Percentiles rank a stretch among this genome's conserved stretches.
phyloP scores from a whole-genome alignment of 345 rosid genomes.

The Eucalyptus curtisii region DNA sequence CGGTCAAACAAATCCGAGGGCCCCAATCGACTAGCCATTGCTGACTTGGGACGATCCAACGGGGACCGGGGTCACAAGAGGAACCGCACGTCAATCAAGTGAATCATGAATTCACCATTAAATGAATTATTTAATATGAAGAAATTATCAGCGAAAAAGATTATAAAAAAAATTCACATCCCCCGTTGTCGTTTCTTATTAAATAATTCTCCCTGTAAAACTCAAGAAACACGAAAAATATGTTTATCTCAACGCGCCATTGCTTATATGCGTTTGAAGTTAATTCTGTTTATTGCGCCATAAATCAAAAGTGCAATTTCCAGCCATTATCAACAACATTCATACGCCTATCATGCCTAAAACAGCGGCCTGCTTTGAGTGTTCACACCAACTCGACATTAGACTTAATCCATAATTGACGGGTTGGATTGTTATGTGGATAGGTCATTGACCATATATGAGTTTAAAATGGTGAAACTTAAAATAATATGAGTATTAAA shows the following conservation, averaged over 20 bases:
- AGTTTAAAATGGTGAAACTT: background rate
- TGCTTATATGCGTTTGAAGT: background rate
- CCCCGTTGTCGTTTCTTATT: background rate
- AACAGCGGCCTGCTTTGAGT: background rate
- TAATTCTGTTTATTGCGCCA: background rate
- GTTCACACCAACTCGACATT: background rate
- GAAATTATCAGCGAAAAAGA: background rate
- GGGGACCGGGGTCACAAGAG: background rate
- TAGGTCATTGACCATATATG: background rate
- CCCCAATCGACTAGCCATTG: background rate
- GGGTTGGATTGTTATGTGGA: background rate
- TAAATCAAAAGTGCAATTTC: background rate
- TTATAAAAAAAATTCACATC: background rate
- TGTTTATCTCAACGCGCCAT: background rate
- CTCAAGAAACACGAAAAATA: background rate
- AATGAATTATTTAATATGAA: background rate
- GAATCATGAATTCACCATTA: background rate
- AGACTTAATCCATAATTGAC: background rate
- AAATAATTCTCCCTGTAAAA: background rate
- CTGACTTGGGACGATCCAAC: background rate
- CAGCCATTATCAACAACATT: background rate
- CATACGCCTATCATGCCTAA: background rate
- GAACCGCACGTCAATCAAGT: background rate
- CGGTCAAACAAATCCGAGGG: background rate
- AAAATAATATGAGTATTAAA: rapidly evolving